Conservation (phyloP, 139 green algal species). For the Choricystis sp. region DNA sequence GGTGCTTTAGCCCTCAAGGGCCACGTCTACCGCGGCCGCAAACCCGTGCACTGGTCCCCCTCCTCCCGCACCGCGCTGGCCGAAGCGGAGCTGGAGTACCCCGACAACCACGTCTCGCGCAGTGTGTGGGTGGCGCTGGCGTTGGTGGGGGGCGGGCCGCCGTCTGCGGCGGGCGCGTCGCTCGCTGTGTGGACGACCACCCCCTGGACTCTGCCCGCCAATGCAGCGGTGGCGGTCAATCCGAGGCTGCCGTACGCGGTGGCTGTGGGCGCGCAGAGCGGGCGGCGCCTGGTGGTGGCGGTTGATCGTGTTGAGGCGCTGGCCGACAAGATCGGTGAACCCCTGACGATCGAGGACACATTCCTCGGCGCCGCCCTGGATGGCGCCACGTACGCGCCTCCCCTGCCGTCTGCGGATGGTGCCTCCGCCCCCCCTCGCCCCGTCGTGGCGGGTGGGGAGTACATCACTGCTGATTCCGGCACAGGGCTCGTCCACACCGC, state of each 20-base stretch:
- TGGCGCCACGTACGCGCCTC: slow-evolving; percentile 74
- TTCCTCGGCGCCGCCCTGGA: slow-evolving; percentile 43
- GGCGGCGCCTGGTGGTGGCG: slow-evolving; percentile 54
- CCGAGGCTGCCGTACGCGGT: slow-evolving; percentile 74
- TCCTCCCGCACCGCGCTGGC: slow-evolving; percentile 84
- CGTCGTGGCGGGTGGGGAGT: slow-evolving; percentile 91
- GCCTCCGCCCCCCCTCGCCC: slow-evolving; percentile 43
- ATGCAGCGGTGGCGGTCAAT: slow-evolving; percentile 93
- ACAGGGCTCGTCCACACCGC: slow-evolving; percentile 95
- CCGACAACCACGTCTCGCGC: slow-evolving; percentile 78
- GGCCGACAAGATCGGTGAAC: slow-evolving; percentile 43
- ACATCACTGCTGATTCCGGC: slow-evolving; percentile 94
- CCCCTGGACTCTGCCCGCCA: slow-evolving; percentile 96
- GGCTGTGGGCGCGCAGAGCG: no score
- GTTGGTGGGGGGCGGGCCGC: slow-evolving; percentile 19
- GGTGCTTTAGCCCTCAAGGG: slow-evolving; percentile 88
- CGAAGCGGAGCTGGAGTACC: slow-evolving; percentile 98
- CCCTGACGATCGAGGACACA: slow-evolving; percentile 27
- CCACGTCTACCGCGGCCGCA: slow-evolving; percentile 79
- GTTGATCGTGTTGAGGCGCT: slow-evolving; percentile 52
- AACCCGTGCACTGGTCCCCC: slow-evolving; percentile 96
- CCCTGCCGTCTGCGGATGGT: slow-evolving; percentile 42
- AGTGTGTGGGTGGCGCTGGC: slow-evolving; percentile 85
- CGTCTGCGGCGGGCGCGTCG: slow-evolving; percentile 7
- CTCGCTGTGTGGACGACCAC: slow-evolving; percentile 98